These are phyloP conservation scores for Metschnikowia reukaufii DNA, from an alignment of 805 yeast species.

Conservation along the genomic window DNA sequence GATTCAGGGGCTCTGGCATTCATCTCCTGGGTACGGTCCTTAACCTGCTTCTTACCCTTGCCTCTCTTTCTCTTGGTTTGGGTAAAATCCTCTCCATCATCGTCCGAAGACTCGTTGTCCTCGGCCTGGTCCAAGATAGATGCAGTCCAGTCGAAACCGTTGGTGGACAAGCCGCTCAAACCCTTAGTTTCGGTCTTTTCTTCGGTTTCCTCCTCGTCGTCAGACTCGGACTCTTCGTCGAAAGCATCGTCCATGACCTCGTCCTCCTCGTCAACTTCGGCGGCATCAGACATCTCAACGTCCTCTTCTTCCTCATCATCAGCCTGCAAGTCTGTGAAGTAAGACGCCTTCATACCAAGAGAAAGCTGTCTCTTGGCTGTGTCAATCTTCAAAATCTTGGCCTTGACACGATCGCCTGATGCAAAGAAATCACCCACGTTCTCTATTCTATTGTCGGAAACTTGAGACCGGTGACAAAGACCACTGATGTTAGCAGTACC, in stretches of 20 bases:
- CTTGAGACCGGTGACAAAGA: constrained; percentile 81
- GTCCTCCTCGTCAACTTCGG: constrained; percentile 28
- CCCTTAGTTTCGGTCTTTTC: constrained; percentile 19
- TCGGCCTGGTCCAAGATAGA: constrained; percentile 80
- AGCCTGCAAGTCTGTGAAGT: constrained; percentile 50
- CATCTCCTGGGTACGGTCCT: constrained; percentile 84
- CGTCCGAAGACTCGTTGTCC: constrained; percentile 51
- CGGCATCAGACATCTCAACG: constrained; percentile 7
- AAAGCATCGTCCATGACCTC: constrained; percentile 39
- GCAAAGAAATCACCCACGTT: constrained; percentile 69
- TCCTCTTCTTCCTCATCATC: constrained; percentile 13
- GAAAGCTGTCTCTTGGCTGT: constrained; percentile 70
- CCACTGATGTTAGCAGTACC: constrained; percentile 78
- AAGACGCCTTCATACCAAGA: constrained; percentile 93
- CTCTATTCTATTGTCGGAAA: constrained; percentile 65
- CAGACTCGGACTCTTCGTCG: constrained; percentile 27
- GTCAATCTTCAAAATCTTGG: constrained; percentile 67
- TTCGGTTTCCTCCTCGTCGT: constrained; percentile 23
- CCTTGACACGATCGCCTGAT: constrained; percentile 89
- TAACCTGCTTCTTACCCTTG: constrained; percentile 51
- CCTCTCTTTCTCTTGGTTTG: constrained; percentile 47
- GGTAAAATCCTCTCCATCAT: constrained; percentile 59
- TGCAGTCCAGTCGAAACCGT: constrained; percentile 96
- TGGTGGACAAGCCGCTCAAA: constrained; percentile 67
- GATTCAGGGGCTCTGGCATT: constrained; percentile 89